Evolutionary conservation across 139 green algal genomes (phyloP).

Genomic region (Mychonastes homosphaera): DNA sequence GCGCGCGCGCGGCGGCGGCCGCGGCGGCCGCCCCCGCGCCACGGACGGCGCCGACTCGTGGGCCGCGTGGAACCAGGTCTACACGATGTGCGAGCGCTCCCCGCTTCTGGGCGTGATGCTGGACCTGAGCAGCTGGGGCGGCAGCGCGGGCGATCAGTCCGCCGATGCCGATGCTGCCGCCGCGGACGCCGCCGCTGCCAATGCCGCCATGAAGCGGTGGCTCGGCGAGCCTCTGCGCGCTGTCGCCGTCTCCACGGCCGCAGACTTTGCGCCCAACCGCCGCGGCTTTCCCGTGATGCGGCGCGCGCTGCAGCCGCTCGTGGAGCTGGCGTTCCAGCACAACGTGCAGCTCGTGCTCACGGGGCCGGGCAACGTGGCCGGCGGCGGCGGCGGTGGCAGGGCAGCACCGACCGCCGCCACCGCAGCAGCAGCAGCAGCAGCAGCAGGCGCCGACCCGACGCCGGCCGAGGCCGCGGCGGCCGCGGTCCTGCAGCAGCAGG

Average conservation of each 20-base stretch:
- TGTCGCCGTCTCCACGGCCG: conserved; percentile 58
- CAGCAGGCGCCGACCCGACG: too few relatives aligned
- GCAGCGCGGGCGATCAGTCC: too few relatives aligned
- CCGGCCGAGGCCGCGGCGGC: conserved; percentile 9
- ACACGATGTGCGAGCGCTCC: conserved; percentile 56
- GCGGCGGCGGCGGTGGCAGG: too few relatives aligned
- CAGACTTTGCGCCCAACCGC: conserved; percentile 74
- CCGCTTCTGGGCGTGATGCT: conserved; percentile 59
- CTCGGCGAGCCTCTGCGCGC: conserved; percentile 80
- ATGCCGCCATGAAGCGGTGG: conserved; percentile 52
- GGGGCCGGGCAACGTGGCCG: too few relatives aligned
- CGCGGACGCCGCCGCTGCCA: too few relatives aligned
- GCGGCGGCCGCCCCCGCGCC: not conserved
- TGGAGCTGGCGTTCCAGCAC: conserved; percentile 50
- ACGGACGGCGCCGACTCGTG: conserved; percentile 13
- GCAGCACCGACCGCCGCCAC: too few relatives aligned
- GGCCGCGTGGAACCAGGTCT: conserved; percentile 67
- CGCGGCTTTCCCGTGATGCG: conserved; percentile 72
- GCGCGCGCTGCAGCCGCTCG: conserved; percentile 66
- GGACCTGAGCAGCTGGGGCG: too few relatives aligned
- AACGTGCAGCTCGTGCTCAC: conserved; percentile 26
- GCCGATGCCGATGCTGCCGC: too few relatives aligned
- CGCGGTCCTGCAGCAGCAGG: not conserved
- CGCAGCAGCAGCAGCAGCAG: too few relatives aligned
- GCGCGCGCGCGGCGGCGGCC: not conserved